A percentile compares a stretch with the other conserved stretches of the same genome.
Conservation (phyloP, 208 protist genomes). For the Tritrichomonas foetus region DNA sequence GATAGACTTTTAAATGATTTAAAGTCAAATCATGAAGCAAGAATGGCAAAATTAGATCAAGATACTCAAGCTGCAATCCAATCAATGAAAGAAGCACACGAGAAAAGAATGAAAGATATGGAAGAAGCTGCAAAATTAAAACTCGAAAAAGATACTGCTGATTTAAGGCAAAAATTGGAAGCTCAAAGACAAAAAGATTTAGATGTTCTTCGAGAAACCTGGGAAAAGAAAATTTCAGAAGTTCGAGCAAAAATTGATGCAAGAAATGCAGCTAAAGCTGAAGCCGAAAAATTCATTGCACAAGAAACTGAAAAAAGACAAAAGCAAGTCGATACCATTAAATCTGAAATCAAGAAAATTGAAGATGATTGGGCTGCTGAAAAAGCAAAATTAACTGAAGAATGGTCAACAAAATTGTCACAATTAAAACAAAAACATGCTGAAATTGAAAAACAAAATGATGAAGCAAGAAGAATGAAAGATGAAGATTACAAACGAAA, state of each 20-base stretch:
- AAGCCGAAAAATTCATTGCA: neutral
- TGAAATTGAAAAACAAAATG: neutral
- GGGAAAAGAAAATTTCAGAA: neutral
- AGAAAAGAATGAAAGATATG: neutral
- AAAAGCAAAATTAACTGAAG: neutral
- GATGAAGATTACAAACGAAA: neutral
- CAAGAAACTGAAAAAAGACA: neutral
- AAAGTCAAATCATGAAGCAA: neutral
- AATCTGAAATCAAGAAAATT: neutral
- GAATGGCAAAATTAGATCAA: neutral
- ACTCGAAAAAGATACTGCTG: neutral
- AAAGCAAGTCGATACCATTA: neutral
- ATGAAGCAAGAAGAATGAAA: neutral
- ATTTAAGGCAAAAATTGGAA: neutral
- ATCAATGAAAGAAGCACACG: neutral
- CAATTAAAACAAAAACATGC: neutral
- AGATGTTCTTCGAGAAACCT: neutral
- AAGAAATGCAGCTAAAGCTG: neutral
- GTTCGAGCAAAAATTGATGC: neutral
- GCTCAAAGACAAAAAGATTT: constrained; percentile 10
- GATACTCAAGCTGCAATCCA: neutral
- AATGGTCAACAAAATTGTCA: neutral
- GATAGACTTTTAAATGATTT: neutral
- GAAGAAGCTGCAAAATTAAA: neutral
- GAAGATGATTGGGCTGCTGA: neutral